These are phyloP conservation scores for Sporothrix brunneoviolacea DNA, from an alignment of 2,329 filamentous ascomycete species.

Conservation along the genomic window DNA sequence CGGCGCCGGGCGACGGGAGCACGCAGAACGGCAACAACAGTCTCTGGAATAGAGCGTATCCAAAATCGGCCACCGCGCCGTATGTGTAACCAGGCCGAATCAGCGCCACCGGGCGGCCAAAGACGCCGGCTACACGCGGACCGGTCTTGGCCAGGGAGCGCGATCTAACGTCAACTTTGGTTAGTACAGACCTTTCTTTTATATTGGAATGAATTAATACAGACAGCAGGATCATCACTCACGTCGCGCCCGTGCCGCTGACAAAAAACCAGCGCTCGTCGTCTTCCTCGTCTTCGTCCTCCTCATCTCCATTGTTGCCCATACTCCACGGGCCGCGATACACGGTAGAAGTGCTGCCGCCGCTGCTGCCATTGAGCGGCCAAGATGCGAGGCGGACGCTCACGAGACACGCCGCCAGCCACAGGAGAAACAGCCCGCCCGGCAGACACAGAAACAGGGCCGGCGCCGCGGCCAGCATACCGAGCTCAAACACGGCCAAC, in stretches of 20 bases:
- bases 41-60: slow-evolving; percentile 30
- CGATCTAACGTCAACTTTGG: slow-evolving; percentile 25
- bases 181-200: too few relatives aligned
- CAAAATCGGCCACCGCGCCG: slow-evolving; percentile 47
- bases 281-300: slow-evolving; percentile 22
- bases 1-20: slow-evolving; percentile 23
- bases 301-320: not conserved
- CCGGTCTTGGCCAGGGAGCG: slow-evolving; percentile 26
- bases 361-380: slow-evolving; percentile 23
- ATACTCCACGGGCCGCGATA: slow-evolving; percentile 10
- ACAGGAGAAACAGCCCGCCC: slow-evolving; percentile 24
- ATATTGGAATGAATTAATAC: too few relatives aligned
- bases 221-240: too few relatives aligned
- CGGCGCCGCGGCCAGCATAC: slow-evolving; percentile 21
- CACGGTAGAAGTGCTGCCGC: not conserved
- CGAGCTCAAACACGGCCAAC: slow-evolving; percentile 20
- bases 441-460: slow-evolving; percentile 27
- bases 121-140: slow-evolving; percentile 30
- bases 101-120: slow-evolving; percentile 38
- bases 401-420: slow-evolving; percentile 21
- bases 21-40: slow-evolving; percentile 22
- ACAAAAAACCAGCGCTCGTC: slow-evolving; percentile 31
- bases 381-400: slow-evolving; percentile 23
- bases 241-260: slow-evolving; percentile 29
- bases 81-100: slow-evolving; percentile 41